Evolutionary conservation across 805 yeast genomes (phyloP), one percentile per base, ranked within the genome.

Genomic region (Grigorovia transvaalensis): DNA sequence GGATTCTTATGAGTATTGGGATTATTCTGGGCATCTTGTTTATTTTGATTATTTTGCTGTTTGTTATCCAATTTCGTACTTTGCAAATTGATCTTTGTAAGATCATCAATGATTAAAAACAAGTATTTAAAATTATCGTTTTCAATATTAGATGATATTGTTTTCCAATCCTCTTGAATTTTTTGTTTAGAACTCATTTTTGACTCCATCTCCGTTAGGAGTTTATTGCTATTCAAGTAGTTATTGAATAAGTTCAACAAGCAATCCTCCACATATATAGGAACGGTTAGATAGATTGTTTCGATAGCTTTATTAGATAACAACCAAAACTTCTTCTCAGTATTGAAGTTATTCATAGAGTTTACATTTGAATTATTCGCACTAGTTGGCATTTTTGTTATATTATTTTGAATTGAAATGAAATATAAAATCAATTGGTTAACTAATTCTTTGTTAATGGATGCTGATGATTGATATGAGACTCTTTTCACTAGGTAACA

Each of bases 401-500:
- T 44, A 23, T 19, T 47, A 33, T 49, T 45, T 29, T 51, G 57
- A 18, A 53, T 44, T 44, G 43, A 46, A 43, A 58, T 48, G 13
- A 50, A 50, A 43, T 50, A 43, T 12, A 27, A 20, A 52, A 55
- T 46, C 15, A 55, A 57, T 49, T 58, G 54, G 15, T 38, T 50
- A 6, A 57, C 47, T 35, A 63, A 30, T 9, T 52, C 38, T 23
- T 52, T 45, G 42, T 55, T 50, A 17, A 62, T 56, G 41, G 53
- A 46, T n/a, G 54, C 50, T 11, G 68, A 69, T 17, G 62, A 54
- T 53, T 68, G 79, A 57, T 69, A 67, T 23, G 73, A 69, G 8
- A 73, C 67, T 9, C 80, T 63, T 53, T 74, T 74, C 23, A 73
- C 65, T 15, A 76, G 57, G 56, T 76, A 75, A 54, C 77, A 74